A percentile compares a stretch with the other conserved stretches of the same genome.
These are phyloP conservation scores for Xylaria sp. DNA, from an alignment of 2,329 filamentous ascomycete genomes.

Conservation along the genomic window DNA sequence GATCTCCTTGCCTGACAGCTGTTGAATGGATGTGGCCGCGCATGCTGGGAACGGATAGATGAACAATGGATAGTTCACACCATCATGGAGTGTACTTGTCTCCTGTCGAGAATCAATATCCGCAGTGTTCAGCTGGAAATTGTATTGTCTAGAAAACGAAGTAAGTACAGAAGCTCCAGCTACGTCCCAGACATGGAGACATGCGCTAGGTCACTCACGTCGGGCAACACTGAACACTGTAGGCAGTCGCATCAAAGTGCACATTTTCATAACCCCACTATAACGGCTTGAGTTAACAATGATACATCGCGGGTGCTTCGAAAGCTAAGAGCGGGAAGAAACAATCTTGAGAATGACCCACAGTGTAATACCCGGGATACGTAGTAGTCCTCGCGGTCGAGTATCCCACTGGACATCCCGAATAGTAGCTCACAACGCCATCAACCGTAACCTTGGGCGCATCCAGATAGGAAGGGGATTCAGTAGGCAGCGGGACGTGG, in stretches of 20 bases:
- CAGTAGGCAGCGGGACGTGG: conserved; percentile 8
- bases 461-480: background rate
- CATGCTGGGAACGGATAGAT: conserved; percentile 32
- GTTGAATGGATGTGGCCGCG: conserved; percentile 33
- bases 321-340: background rate
- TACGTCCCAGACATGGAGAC: background rate
- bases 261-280: conserved; percentile 17
- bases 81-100: conserved; percentile 33
- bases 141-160: conserved; percentile 25
- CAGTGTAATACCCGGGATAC: conserved; percentile 16
- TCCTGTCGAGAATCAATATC: conserved; percentile 7
- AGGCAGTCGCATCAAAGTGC: conserved; percentile 35
- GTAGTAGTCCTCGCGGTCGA: background rate
- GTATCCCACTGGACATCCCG: conserved; percentile 29
- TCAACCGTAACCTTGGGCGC: conserved; percentile 22
- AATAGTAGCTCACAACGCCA: conserved; percentile 33
- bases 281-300: background rate
- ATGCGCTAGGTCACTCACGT: conserved; percentile 28
- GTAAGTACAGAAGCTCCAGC: background rate
- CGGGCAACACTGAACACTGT: conserved; percentile 33
- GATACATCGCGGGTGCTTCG: background rate
- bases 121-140: conserved; percentile 2
- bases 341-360: background rate
- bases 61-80: conserved; percentile 25
- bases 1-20: conserved; percentile 37